Evolutionary conservation across 75 land plant species (phyloP).

Genomic region (Picea glauca): DNA sequence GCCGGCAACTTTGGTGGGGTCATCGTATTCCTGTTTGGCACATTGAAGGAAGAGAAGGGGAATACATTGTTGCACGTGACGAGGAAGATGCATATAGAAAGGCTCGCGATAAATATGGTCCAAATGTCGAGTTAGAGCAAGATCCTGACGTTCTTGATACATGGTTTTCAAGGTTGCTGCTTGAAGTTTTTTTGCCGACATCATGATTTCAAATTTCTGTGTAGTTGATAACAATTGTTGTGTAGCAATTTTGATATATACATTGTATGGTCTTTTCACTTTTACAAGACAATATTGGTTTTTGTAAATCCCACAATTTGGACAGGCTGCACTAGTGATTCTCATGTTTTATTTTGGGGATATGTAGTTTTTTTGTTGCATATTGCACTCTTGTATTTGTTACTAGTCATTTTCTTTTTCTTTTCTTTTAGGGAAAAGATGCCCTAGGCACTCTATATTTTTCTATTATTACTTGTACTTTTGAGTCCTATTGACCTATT

Average conservation of each 20-base stretch:
- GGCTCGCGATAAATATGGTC: slow-evolving; percentile 67
- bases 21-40: slow-evolving; percentile 99
- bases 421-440: too few relatives aligned
- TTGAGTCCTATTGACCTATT: too few relatives aligned
- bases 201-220: too few relatives aligned
- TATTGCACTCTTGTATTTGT: background rate
- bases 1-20: slow-evolving; percentile 99
- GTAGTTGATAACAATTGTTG: background rate
- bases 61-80: slow-evolving; percentile 81
- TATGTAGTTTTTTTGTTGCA: background rate
- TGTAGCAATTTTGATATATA: background rate
- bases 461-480: too few relatives aligned
- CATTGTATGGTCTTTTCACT: background rate
- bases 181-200: background rate
- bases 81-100: slow-evolving; percentile 70
- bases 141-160: slow-evolving; percentile 99
- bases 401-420: too few relatives aligned
- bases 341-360: background rate
- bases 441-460: too few relatives aligned
- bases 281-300: background rate
- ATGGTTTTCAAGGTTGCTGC: slow-evolving; percentile 94
- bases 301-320: background rate
- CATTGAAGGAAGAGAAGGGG: slow-evolving; percentile 66
- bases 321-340: background rate
- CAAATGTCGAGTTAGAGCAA: slow-evolving; percentile 68